Percentiles rank a stretch among this genome's conserved stretches.
phyloP scores from a whole-genome alignment of 192 early-diverging fungal genomes.

The Lobosporangium transversale region DNA sequence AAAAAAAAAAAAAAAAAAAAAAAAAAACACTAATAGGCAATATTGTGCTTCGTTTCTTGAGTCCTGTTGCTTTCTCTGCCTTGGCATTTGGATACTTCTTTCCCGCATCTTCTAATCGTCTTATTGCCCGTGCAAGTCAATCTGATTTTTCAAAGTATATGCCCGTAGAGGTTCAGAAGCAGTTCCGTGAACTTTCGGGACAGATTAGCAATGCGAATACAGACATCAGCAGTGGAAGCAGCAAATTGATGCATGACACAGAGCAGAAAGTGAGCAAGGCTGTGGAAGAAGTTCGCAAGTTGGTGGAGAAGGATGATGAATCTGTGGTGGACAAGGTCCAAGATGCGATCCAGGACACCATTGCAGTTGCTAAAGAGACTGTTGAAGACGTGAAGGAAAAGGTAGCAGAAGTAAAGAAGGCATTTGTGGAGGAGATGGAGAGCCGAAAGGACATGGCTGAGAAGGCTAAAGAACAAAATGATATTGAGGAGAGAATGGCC shows the following conservation, averaged over 20 bases:
- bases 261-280: conserved; percentile 31
- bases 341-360: conserved; percentile 31
- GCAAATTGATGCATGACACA: background rate
- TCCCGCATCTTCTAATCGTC: conserved; percentile 44
- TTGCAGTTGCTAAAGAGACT: conserved; percentile 23
- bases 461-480: conserved; percentile 15
- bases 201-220: conserved; percentile 4
- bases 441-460: conserved; percentile 21
- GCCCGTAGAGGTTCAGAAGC: conserved; percentile 45
- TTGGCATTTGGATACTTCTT: conserved; percentile 53
- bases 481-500: conserved; percentile 18
- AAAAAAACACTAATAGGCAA: no score
- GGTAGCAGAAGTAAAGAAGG: conserved; percentile 45
- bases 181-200: conserved; percentile 36
- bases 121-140: conserved; percentile 42
- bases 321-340: conserved; percentile 17
- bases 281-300: conserved; percentile 30
- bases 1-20: no score
- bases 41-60: conserved; percentile 45
- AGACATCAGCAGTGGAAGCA: background rate
- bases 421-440: conserved; percentile 19
- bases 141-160: conserved; percentile 46
- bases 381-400: conserved; percentile 41
- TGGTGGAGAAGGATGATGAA: conserved; percentile 10
- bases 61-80: conserved; percentile 44